A percentile compares a stretch with the other conserved stretches of the same genome.
Conservation (phyloP, 1,284 basidiomycete species). For the Pisolithus thermaeus region DNA sequence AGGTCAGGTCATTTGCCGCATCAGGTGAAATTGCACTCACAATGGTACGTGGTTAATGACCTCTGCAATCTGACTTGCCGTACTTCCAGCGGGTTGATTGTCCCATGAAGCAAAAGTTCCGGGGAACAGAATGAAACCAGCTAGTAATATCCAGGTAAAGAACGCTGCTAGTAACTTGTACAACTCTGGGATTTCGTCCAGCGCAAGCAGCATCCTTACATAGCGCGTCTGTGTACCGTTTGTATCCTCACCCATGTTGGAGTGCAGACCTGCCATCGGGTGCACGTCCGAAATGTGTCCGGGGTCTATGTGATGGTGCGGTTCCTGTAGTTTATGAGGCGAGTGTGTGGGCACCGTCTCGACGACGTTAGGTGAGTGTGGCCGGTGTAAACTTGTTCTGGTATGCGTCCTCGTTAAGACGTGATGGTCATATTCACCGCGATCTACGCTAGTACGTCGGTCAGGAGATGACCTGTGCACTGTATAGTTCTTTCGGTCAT, state of each 20-base stretch:
- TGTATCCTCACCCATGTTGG: constrained; percentile 15
- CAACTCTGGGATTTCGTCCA: constrained; percentile 27
- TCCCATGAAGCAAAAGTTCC: constrained; percentile 50
- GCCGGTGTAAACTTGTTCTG: background rate
- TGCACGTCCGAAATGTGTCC: constrained; percentile 2
- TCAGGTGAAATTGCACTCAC: constrained; percentile 27
- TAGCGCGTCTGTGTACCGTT: constrained; percentile 21
- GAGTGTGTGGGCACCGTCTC: background rate
- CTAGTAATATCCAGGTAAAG: constrained; percentile 55
- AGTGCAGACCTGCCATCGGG: constrained; percentile 16
- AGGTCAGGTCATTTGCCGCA: background rate
- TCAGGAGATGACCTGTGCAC: constrained; percentile 6
- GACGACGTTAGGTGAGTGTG: background rate
- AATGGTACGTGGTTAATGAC: constrained; percentile 37
- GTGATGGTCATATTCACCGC: background rate
- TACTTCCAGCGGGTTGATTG: constrained; percentile 18
- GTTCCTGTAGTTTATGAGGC: background rate
- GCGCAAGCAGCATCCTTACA: constrained; percentile 28
- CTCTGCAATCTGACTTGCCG: constrained; percentile 29
- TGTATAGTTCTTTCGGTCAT: constrained; percentile 11
- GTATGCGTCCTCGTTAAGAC: background rate
- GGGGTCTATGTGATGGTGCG: background rate
- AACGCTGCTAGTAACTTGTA: constrained; percentile 45
- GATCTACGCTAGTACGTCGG: background rate
- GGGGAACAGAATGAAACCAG: constrained; percentile 54